phyloP scores from a whole-genome alignment of 495 filamentous ascomycete species.

The Parathielavia appendiculata region DNA sequence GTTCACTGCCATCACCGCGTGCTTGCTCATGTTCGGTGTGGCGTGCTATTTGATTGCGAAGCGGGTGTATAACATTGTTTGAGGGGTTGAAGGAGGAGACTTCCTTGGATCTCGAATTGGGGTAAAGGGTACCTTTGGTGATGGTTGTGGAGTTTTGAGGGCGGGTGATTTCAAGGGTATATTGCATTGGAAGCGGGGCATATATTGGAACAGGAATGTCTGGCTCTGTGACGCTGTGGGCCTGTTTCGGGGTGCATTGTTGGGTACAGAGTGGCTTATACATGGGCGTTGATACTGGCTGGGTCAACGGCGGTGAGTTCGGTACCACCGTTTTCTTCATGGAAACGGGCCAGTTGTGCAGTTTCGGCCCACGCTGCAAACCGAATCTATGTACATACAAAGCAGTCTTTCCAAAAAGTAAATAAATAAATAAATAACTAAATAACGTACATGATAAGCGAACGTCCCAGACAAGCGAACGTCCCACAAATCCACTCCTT shows the following conservation, averaged over 20 bases:
- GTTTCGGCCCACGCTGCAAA: too few species aligned
- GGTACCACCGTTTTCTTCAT: background rate
- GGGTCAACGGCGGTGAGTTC: background rate
- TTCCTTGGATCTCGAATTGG: background rate
- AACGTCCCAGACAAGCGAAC: too few species aligned
- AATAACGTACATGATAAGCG: too few species aligned
- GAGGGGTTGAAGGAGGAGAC: background rate
- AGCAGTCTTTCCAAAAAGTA: too few species aligned
- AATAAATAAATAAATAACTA: too few species aligned
- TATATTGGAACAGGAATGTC: background rate
- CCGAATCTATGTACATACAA: too few species aligned
- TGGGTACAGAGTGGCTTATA: background rate
- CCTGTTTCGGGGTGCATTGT: background rate
- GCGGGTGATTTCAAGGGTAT: background rate
- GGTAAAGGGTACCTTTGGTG: background rate
- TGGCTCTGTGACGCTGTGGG: background rate
- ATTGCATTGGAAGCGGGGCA: background rate
- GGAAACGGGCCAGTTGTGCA: background rate
- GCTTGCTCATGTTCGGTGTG: slow-evolving; percentile 70
- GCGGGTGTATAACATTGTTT: slow-evolving; percentile 56
- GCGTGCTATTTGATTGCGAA: slow-evolving; percentile 79
- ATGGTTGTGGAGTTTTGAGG: background rate
- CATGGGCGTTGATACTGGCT: background rate
- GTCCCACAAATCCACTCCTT: too few species aligned
- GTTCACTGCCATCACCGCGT: slow-evolving; percentile 66